Conservation (phyloP, 2,329 filamentous ascomycete genomes). For the Hypoxylon sp. region DNA sequence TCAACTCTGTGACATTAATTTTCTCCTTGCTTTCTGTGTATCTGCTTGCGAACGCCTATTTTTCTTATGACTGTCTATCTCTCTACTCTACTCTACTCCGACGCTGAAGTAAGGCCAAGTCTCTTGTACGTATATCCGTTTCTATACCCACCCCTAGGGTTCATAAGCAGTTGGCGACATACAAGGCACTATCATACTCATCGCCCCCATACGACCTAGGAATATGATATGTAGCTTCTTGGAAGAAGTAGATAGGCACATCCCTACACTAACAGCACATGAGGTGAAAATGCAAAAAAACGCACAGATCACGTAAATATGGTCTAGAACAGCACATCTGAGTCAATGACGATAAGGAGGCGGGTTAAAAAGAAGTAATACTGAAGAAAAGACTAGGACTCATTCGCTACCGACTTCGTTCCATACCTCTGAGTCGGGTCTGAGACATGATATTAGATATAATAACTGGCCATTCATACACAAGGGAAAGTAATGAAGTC, state of each 20-base stretch:
- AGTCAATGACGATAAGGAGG: not conserved
- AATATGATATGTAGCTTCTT: slow-evolving; percentile 1
- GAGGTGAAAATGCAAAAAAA: not conserved
- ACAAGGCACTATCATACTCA: not conserved
- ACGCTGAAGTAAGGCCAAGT: not conserved
- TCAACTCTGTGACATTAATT: slow-evolving; percentile 6
- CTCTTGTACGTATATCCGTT: not conserved
- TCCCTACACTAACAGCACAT: not conserved
- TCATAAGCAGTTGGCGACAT: not conserved
- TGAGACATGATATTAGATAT: not conserved
- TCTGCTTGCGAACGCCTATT: not conserved
- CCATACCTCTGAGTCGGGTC: not conserved
- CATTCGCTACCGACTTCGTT: not conserved
- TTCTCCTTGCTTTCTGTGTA: not conserved
- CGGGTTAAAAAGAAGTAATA: not conserved
- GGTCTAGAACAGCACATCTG: not conserved
- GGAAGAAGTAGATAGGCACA: not conserved
- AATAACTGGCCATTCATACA: not conserved
- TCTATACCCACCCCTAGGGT: slow-evolving; percentile 6
- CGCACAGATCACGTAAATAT: not conserved
- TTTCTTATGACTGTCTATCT: not conserved
- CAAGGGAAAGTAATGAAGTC: not conserved
- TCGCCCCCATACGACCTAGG: not conserved
- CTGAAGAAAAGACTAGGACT: not conserved
- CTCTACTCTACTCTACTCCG: not conserved